A percentile compares a stretch with the other conserved stretches of the same genome.
Evolutionary conservation across 1,284 basidiomycete species (phyloP).

Genomic region (Sanghuangporus weigelae): DNA sequence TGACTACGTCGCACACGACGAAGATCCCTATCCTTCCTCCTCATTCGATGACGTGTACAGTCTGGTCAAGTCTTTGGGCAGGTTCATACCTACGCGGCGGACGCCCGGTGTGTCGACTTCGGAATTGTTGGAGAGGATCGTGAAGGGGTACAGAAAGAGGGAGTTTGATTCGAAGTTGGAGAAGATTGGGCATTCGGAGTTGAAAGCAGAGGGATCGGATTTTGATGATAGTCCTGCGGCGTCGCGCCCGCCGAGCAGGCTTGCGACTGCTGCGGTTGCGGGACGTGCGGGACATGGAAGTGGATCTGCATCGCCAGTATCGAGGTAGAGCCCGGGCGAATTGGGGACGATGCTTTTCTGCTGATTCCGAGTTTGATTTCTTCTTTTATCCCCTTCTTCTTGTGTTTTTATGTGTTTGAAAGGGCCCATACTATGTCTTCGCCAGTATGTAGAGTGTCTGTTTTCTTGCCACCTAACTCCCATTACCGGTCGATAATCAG

Average conservation of each 20-base stretch:
- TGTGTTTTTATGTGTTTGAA: no score
- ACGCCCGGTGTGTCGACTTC: conserved; percentile 95
- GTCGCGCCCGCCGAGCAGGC: conserved; percentile 2
- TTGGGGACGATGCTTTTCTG: no score
- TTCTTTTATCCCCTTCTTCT: no score
- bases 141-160: conserved; percentile 73
- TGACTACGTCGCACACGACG: conserved; percentile 97
- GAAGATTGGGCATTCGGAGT: conserved; percentile 76
- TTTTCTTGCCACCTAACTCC: no score
- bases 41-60: conserved; percentile 85
- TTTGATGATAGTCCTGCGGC: conserved; percentile 25
- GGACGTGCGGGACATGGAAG: neutral
- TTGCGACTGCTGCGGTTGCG: neutral
- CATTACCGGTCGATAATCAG: no score
- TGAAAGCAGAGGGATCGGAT: conserved; percentile 48
- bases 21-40: conserved; percentile 73
- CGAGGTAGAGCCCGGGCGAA: neutral
- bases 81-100: conserved; percentile 92
- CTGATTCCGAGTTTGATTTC: no score
- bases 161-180: conserved; percentile 88
- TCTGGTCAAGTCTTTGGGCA: conserved; percentile 82
- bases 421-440: no score
- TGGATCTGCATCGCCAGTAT: neutral
- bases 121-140: conserved; percentile 86
- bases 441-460: no score